Percentiles rank a stretch among this genome's conserved stretches.
Evolutionary conservation across 306 rosid species (phyloP).

Genomic region (Cucurbita pepo): DNA sequence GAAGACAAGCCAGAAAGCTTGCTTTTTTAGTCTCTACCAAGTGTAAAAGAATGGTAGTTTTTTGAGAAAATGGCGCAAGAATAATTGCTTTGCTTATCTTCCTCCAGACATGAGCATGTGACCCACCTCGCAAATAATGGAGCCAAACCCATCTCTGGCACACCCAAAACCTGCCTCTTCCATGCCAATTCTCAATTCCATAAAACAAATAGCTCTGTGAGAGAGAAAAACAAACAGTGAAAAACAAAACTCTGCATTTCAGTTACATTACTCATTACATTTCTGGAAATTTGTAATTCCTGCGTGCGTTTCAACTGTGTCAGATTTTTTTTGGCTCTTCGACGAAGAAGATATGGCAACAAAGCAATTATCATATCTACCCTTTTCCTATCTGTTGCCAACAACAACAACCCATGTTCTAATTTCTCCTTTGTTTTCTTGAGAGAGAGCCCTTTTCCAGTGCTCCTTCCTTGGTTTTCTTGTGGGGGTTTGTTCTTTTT

Average conservation of each 20-base stretch:
- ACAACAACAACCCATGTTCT: constrained; percentile 43
- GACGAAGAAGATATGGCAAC: constrained; percentile 14
- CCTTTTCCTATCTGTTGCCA: constrained; percentile 47
- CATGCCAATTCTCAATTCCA: background rate
- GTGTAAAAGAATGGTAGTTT: background rate
- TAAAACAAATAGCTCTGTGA: background rate
- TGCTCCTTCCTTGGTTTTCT: constrained; percentile 13
- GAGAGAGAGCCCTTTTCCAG: constrained; percentile 17
- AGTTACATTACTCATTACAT: background rate
- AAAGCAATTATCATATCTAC: constrained; percentile 17
- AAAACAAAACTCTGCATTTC: background rate
- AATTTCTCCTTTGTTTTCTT: constrained; percentile 1
- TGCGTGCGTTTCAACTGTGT: constrained; percentile 18
- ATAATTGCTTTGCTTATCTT: constrained; percentile 10
- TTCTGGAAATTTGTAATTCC: constrained; percentile 4
- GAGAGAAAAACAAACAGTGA: background rate
- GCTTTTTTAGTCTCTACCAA: background rate
- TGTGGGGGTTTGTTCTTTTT: background rate
- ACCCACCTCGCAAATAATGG: constrained; percentile 20
- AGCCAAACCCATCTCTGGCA: constrained; percentile 11
- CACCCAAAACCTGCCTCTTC: constrained; percentile 7
- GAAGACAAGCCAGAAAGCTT: background rate
- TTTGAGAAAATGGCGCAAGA: constrained; percentile 1
- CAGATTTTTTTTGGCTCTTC: constrained; percentile 31
- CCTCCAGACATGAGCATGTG: constrained; percentile 22